A percentile compares a stretch with the other conserved stretches of the same genome.
These are phyloP conservation scores for Penicillium pancosmium DNA, from an alignment of 495 filamentous ascomycete species.

Conservation along the genomic window DNA sequence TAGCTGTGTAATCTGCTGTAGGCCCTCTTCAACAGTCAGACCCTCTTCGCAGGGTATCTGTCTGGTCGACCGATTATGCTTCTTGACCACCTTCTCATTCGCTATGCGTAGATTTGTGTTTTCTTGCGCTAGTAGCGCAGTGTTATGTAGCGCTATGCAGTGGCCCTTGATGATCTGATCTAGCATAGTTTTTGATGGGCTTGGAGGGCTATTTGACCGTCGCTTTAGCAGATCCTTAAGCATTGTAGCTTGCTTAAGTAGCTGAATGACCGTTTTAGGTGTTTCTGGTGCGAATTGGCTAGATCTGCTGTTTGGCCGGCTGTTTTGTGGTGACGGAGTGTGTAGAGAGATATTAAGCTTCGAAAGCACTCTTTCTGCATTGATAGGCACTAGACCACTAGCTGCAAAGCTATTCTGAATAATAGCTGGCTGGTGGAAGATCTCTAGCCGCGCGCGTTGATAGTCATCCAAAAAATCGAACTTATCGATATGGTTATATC, in stretches of 20 bases:
- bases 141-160: too few species aligned
- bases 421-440: background rate
- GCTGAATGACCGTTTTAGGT: too few species aligned
- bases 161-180: too few species aligned
- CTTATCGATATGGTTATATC: conserved; percentile 9
- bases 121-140: too few species aligned
- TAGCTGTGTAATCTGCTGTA: too few species aligned
- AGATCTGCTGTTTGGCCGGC: too few species aligned
- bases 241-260: too few species aligned
- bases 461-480: background rate
- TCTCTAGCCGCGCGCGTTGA: background rate
- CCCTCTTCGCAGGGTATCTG: background rate
- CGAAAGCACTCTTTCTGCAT: background rate
- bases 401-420: background rate
- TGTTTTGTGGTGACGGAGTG: too few species aligned
- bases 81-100: background rate
- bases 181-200: too few species aligned
- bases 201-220: too few species aligned
- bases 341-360: background rate
- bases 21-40: background rate
- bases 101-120: background rate
- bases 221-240: too few species aligned
- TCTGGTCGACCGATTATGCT: background rate
- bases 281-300: too few species aligned
- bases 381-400: background rate